phyloP scores from a whole-genome alignment of 257 asterid genomes.

The Catharanthus roseus region DNA sequence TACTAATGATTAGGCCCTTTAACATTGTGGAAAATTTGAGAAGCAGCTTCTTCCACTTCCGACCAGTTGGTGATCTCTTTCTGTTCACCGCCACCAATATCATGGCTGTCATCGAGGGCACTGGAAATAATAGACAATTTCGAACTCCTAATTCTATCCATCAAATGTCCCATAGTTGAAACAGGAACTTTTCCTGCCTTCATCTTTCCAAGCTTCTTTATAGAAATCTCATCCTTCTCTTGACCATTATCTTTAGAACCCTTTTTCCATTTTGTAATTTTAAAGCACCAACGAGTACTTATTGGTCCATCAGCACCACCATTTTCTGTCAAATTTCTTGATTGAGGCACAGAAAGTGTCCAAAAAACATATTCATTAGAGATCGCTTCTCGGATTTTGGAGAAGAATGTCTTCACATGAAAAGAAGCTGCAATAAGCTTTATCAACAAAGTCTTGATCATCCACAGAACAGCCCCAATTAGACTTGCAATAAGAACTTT shows the following conservation, averaged over 20 bases:
- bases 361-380: constrained; percentile 2
- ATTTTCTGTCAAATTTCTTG: neutral
- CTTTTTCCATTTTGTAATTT: neutral
- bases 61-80: constrained; percentile 10
- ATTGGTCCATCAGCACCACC: neutral
- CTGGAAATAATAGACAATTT: constrained; percentile 12
- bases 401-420: constrained; percentile 26
- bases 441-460: constrained; percentile 21
- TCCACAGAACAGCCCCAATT: constrained; percentile 24
- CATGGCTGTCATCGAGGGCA: constrained; percentile 7
- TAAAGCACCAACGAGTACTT: constrained; percentile 4
- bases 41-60: constrained; percentile 21
- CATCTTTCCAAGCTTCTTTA: constrained; percentile 12
- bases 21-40: constrained; percentile 19
- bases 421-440: constrained; percentile 27
- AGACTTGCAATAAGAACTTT: constrained; percentile 15
- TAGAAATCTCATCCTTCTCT: neutral
- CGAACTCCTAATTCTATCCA: constrained; percentile 13
- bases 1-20: constrained; percentile 14
- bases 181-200: constrained; percentile 16
- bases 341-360: constrained; percentile 6
- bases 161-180: constrained; percentile 16
- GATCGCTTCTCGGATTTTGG: constrained; percentile 6
- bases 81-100: neutral
- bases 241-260: neutral